A percentile compares a stretch with the other conserved stretches of the same genome.
phyloP scores from a whole-genome alignment of 129 eudicot genomes.

The Flaveria bidentis region DNA sequence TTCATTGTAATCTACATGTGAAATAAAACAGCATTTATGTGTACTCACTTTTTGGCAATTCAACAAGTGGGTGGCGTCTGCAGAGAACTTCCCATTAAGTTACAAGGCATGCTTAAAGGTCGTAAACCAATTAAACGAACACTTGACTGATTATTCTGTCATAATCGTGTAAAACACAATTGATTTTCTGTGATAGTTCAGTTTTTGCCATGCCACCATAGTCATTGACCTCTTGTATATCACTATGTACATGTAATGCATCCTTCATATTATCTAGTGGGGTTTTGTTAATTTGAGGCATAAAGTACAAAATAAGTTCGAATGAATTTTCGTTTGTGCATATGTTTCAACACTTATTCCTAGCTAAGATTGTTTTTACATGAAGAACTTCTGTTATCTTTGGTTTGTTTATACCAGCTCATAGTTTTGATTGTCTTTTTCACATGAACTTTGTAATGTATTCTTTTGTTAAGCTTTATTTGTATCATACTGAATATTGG shows the following conservation, averaged over 20 bases:
- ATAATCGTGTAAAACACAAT: no score
- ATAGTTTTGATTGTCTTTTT: constrained; percentile 2
- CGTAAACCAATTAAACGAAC: constrained; percentile 61
- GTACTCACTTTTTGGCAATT: constrained; percentile 48
- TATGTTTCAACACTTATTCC: not conserved
- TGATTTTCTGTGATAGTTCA: not conserved
- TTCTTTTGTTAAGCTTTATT: not conserved
- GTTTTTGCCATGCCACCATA: constrained; percentile 1
- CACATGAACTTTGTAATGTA: not conserved
- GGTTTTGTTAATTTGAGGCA: not conserved
- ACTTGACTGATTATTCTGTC: constrained; percentile 45
- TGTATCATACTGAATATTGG: constrained; percentile 12
- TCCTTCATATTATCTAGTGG: not conserved
- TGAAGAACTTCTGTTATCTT: not conserved
- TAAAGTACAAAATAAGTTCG: not conserved
- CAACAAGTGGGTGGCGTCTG: constrained; percentile 64
- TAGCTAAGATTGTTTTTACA: not conserved
- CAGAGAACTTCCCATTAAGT: constrained; percentile 54
- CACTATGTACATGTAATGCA: not conserved
- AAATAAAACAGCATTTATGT: constrained; percentile 6
- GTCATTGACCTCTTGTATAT: not conserved
- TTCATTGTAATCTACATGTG: not conserved
- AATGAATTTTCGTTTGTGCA: constrained; percentile 8
- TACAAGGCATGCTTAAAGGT: constrained; percentile 41
- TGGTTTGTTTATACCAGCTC: constrained; percentile 1